Conservation (phyloP, 768 basidiomycete genomes). For the Daedaleopsis sinensis region DNA sequence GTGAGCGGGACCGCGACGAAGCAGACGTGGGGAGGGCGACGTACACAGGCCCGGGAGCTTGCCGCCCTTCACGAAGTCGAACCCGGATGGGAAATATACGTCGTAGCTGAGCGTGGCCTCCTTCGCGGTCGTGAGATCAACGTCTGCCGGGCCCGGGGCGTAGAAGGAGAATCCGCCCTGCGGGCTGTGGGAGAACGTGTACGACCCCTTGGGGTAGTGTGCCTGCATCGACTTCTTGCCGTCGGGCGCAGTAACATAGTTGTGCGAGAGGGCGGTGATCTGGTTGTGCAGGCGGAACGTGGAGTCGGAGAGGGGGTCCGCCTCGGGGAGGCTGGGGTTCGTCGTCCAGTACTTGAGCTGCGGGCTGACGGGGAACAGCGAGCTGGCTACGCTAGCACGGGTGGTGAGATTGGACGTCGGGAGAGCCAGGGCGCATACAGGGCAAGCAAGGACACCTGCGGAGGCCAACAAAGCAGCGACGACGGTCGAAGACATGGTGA, state of each 20-base stretch:
- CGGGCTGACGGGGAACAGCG: slow-evolving; percentile 27
- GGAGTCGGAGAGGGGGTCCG: slow-evolving; percentile 28
- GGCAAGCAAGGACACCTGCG: slow-evolving; percentile 6
- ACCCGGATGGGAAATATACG: slow-evolving; percentile 63
- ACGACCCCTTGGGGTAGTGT: slow-evolving; percentile 48
- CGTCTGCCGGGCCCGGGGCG: slow-evolving; percentile 54
- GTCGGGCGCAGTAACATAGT: slow-evolving; percentile 28
- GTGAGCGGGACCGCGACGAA: neutral
- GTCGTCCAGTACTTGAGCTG: slow-evolving; percentile 31
- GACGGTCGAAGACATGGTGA: slow-evolving; percentile 5
- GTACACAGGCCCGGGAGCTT: slow-evolving; percentile 74
- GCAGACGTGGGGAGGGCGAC: slow-evolving; percentile 23
- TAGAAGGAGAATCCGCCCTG: slow-evolving; percentile 75
- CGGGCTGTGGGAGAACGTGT: slow-evolving; percentile 49
- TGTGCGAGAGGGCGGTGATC: slow-evolving; percentile 28
- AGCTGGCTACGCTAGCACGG: slow-evolving; percentile 11
- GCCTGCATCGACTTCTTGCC: slow-evolving; percentile 29
- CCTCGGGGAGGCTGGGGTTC: slow-evolving; percentile 13
- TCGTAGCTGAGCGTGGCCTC: slow-evolving; percentile 67
- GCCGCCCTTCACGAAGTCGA: slow-evolving; percentile 65
- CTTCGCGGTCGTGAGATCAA: slow-evolving; percentile 62
- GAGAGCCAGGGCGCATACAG: slow-evolving; percentile 4
- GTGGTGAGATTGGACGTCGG: slow-evolving; percentile 9
- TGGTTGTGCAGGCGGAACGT: slow-evolving; percentile 30
- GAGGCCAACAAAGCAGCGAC: slow-evolving; percentile 1